phyloP scores from a whole-genome alignment of 2,329 filamentous ascomycete species.

The Nothophaeocryptopus gaeumannii region DNA sequence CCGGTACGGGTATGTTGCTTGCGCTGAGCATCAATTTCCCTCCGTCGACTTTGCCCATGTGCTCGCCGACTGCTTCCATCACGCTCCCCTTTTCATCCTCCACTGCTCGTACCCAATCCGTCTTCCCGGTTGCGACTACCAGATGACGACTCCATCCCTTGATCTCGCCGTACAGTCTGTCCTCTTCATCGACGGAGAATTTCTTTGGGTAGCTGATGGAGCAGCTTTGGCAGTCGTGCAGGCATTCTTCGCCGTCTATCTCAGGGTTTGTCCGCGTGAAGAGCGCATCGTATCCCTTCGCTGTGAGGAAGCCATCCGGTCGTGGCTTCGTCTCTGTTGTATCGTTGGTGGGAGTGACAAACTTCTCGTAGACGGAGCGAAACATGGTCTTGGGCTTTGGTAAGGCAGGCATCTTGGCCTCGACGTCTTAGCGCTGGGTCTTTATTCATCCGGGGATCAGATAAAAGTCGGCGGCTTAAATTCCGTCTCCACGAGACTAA shows the following conservation, averaged over 20 bases:
- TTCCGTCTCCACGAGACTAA: not conserved
- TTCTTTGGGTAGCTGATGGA: slow-evolving; percentile 73
- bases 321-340: slow-evolving; percentile 26
- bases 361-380: slow-evolving; percentile 9
- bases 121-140: slow-evolving; percentile 90
- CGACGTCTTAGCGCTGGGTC: not conserved
- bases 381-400: slow-evolving; percentile 16
- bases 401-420: not conserved
- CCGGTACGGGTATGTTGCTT: slow-evolving; percentile 81
- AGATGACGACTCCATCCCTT: slow-evolving; percentile 87
- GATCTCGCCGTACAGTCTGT: slow-evolving; percentile 79
- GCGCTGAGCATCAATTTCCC: slow-evolving; percentile 83
- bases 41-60: slow-evolving; percentile 26
- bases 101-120: slow-evolving; percentile 89
- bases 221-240: slow-evolving; percentile 82
- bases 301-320: slow-evolving; percentile 46
- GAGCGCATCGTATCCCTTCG: slow-evolving; percentile 52
- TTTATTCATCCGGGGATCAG: not conserved
- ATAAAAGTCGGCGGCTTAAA: not conserved
- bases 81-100: slow-evolving; percentile 72
- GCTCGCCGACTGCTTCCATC: slow-evolving; percentile 52
- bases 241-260: slow-evolving; percentile 82
- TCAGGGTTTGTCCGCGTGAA: slow-evolving; percentile 74
- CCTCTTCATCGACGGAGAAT: slow-evolving; percentile 68
- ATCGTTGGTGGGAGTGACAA: slow-evolving; percentile 26